Base-by-base conservation (phyloP, 2,329 filamentous ascomycete genomes). In the Diplocarpon mali region DNA sequence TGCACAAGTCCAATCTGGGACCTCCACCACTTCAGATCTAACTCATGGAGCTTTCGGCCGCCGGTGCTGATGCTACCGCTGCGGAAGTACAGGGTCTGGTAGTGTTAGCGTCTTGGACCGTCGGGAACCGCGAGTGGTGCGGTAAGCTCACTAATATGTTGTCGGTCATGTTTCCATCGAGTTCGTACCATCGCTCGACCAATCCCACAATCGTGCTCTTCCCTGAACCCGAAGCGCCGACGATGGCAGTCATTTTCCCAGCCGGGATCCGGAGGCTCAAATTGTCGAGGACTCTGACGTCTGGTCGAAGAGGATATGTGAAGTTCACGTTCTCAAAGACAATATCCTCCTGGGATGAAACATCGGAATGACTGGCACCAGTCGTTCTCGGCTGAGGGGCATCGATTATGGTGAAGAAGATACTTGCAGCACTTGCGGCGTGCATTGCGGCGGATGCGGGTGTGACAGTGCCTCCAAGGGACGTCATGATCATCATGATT, bases 151-250 rank as follows among this genome's bases (percentile, higher is more conserved):
- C 56, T 15, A 58, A 29, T 3, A 50, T 45, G 15, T 58, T 56
- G 40, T 57, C 53, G 15, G 48, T 50, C 48, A 48, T 42, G 44
- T 48, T 41, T 24, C 46, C 67, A 31, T 71, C 66, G 1, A 82
- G 65, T 1, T 76, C 75, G 58, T 87, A 87, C 80, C 81, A 87
- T 28, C 81, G 69, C 57, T 87, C 78, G 2, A 87, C 66, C 2
- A 88, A 64, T 0, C 78, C 80, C 0, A 86, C 75, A 16, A 87
- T 76, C 0, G 83, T 88, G 40, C 78, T 84, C 61, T 89, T 89
- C 0, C 84, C 83, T 5, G 74, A 79, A 0, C 83, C 83, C 2
- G 79, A 84, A 0, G 80, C 75, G 0, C 83, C 83, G 14, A 88
- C 83, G 14, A 88, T 80, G 2, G 83, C 83, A 1, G 81, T 85